A percentile compares a stretch with the other conserved stretches of the same genome.
These are phyloP conservation scores for Wickerhamomyces subpelliculosus DNA, from an alignment of 805 yeast species.

Conservation along the genomic window DNA sequence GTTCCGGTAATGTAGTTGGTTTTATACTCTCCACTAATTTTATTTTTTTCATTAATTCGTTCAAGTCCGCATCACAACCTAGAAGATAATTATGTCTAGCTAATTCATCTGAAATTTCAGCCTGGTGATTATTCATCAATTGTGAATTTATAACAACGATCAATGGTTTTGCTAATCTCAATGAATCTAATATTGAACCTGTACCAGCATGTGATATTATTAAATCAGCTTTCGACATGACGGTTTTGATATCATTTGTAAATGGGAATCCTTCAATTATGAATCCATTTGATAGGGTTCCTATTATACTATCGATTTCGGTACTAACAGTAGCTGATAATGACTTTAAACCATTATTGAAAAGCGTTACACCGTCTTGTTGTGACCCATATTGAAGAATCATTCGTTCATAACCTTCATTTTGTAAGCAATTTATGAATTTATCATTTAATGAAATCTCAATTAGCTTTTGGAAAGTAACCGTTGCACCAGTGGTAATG, in stretches of 20 bases:
- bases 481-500: slow-evolving; percentile 89
- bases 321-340: too few relatives aligned
- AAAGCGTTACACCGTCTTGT: slow-evolving; percentile 16
- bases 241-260: slow-evolving; percentile 31
- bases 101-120: slow-evolving; percentile 63
- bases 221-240: slow-evolving; percentile 42
- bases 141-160: slow-evolving; percentile 64
- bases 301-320: too few relatives aligned
- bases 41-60: slow-evolving; percentile 13
- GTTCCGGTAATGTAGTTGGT: slow-evolving; percentile 16
- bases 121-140: slow-evolving; percentile 86
- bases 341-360: too few relatives aligned
- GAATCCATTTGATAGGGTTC: slow-evolving; percentile 8
- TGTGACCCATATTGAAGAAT: slow-evolving; percentile 57
- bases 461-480: slow-evolving; percentile 61
- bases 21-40: slow-evolving; percentile 5
- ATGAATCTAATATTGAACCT: slow-evolving; percentile 80
- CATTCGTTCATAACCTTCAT: slow-evolving; percentile 32
- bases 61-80: slow-evolving; percentile 7
- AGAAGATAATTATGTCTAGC: slow-evolving; percentile 26
- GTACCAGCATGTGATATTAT: slow-evolving; percentile 90
- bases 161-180: slow-evolving; percentile 48
- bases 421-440: slow-evolving; percentile 30
- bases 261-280: slow-evolving; percentile 41
- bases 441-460: slow-evolving; percentile 28